A percentile compares a stretch with the other conserved stretches of the same genome.
Conservation (phyloP, 2,329 filamentous ascomycete genomes). For the Ophiostoma australiae region DNA sequence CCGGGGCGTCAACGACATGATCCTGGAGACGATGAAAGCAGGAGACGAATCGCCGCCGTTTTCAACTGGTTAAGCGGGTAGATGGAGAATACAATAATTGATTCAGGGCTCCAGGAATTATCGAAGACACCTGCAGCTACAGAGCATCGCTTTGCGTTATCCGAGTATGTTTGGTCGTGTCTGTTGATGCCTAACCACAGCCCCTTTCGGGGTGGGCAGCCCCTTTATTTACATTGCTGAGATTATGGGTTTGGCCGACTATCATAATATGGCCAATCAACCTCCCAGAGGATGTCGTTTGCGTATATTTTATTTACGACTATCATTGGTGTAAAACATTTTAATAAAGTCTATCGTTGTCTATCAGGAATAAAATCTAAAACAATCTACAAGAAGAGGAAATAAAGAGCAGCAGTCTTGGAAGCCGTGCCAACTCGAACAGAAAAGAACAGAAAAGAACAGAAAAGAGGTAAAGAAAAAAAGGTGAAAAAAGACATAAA, state of each 20-base stretch:
- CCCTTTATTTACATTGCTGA: background rate
- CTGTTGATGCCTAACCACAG: background rate
- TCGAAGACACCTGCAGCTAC: no score
- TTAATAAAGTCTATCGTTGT: background rate
- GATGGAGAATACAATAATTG: no score
- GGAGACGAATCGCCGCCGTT: background rate
- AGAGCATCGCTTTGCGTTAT: no score
- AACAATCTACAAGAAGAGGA: background rate
- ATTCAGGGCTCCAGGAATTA: no score
- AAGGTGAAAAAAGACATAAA: background rate
- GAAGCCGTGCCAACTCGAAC: no score
- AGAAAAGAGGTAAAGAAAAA: background rate
- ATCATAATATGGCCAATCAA: background rate
- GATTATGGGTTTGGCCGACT: background rate
- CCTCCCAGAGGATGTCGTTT: background rate
- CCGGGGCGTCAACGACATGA: constrained; percentile 9
- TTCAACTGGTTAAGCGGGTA: background rate
- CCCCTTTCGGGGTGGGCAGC: background rate
- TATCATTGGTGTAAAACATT: background rate
- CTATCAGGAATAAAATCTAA: background rate
- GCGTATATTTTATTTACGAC: background rate
- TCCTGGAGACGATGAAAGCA: constrained; percentile 9
- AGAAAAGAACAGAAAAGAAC: background rate
- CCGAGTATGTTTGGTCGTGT: no score
- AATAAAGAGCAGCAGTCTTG: background rate